Base-by-base conservation (phyloP, 164 flowering plant genomes). In the Tinospora cordifolia region DNA sequence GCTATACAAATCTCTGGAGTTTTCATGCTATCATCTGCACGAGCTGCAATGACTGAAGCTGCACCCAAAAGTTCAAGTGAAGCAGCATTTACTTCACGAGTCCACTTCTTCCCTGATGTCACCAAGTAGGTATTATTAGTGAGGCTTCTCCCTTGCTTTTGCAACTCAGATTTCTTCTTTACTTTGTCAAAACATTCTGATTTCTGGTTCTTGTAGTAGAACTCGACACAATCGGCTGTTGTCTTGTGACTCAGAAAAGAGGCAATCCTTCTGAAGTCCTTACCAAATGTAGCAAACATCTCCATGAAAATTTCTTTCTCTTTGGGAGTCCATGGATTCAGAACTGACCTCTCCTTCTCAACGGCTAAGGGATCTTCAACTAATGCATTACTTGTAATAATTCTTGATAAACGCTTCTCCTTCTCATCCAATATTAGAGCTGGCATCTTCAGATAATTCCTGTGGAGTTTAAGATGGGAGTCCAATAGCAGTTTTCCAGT, bases 141-240 rank as follows among this genome's bases (percentile, higher is more conserved):
- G 11, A 76, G 59, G 47, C 82, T 70, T 77, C 83, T 84, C 19
- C 47, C 82, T 71, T 80, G 87, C 82, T 86, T 86, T 40, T 75
- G 69, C 19, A 69, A 30, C 58, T 80, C 88, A 27, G 65, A 72
- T 54, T 79, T 80, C 83, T 89, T 86, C 82, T 83, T 88, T 69
- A 75, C 78, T 72, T 79, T 88, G 75, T 81, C 83, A 80, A 95
- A 93, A 73, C 77, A 68, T 41, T 90, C 95, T 24, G 96, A 90
- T 68, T 92, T 95, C 75, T 95, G 97, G 74, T 95, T 91, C 81
- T 91, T 95, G 83, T 95, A 95, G 76, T 95, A 95, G 76, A 90
- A 95, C 76, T 92, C 87, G 34, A 95, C 73, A 77, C 99, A 95
- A 70, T 95, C 99, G 12, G 98, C 99, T n/a, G 87, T 88, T 36